Percentiles rank a stretch among this genome's conserved stretches.
phyloP scores from a whole-genome alignment of 2,329 filamentous ascomycete genomes.

The Stachybotrys elegans region DNA sequence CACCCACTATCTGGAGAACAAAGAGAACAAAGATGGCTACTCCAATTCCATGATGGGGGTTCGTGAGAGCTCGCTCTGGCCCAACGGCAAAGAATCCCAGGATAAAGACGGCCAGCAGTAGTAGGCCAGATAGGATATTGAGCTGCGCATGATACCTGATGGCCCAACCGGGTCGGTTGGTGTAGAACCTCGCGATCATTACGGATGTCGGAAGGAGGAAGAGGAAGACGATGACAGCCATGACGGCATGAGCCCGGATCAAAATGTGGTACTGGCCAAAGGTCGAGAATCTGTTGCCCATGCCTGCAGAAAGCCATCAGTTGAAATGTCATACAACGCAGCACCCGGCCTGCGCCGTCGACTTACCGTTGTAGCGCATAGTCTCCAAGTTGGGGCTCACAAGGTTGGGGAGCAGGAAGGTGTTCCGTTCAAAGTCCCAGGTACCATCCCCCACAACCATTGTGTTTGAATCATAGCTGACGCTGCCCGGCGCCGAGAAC shows the following conservation, averaged over 20 bases:
- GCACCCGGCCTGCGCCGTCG: too few species aligned
- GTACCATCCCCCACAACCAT: conserved; percentile 77
- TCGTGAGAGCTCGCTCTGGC: conserved; percentile 63
- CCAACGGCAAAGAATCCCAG: conserved; percentile 78
- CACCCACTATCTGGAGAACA: conserved; percentile 65
- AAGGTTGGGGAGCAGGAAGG: conserved; percentile 73
- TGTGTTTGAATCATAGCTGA: conserved; percentile 68
- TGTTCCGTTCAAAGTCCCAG: conserved; percentile 74
- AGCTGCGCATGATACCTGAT: conserved; percentile 70
- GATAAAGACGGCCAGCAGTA: conserved; percentile 67
- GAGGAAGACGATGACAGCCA: conserved; percentile 70
- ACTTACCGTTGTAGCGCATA: conserved; percentile 75
- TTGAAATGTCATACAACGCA: not conserved
- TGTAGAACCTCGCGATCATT: conserved; percentile 67
- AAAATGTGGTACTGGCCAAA: conserved; percentile 66
- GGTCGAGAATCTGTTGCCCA: conserved; percentile 74
- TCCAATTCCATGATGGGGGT: conserved; percentile 82
- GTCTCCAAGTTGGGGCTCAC: conserved; percentile 73
- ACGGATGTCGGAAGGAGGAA: conserved; percentile 70
- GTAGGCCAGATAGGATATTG: conserved; percentile 61
- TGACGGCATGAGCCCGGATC: conserved; percentile 65
- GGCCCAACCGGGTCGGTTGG: conserved; percentile 53
- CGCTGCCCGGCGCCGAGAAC: conserved; percentile 66
- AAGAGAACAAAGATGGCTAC: conserved; percentile 72
- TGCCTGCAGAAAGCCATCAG: conserved; percentile 47